Percentiles rank a stretch among this genome's conserved stretches.
Conservation (phyloP, 129 eudicot species). For the Helichrysum umbraculigerum region DNA sequence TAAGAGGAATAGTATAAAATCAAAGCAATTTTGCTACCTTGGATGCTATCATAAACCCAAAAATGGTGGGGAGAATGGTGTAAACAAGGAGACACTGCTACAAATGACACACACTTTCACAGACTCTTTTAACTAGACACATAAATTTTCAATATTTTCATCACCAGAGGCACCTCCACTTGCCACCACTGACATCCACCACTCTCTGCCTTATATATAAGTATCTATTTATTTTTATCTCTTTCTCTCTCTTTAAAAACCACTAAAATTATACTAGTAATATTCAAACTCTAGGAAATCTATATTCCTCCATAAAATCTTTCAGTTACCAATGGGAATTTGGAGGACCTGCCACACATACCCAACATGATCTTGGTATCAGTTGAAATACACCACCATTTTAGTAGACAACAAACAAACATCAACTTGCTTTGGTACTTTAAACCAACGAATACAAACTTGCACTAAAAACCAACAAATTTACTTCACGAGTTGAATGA, state of each 20-base stretch:
- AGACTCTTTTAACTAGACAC: constrained; percentile 23
- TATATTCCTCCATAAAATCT: constrained; percentile 43
- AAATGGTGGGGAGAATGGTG: constrained; percentile 44
- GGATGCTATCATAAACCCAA: constrained; percentile 57
- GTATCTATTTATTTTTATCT: not conserved
- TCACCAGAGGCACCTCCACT: constrained; percentile 49
- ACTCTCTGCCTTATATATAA: constrained; percentile 35
- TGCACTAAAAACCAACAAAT: constrained; percentile 42
- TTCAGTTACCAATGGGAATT: constrained; percentile 39
- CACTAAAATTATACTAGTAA: constrained; percentile 18
- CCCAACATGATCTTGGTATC: constrained; percentile 51
- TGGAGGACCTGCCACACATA: constrained; percentile 50
- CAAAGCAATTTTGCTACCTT: constrained; percentile 42
- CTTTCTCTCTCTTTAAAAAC: constrained; percentile 24
- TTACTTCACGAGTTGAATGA: too few relatives aligned
- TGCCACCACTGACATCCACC: constrained; percentile 67
- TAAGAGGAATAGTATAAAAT: constrained; percentile 21
- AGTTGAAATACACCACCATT: constrained; percentile 39
- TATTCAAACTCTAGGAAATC: constrained; percentile 45
- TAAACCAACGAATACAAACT: constrained; percentile 28
- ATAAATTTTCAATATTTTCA: constrained; percentile 16
- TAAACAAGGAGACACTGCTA: constrained; percentile 51
- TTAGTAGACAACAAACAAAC: constrained; percentile 60
- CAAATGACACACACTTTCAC: constrained; percentile 46
- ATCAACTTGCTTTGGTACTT: constrained; percentile 43